Conservation (phyloP, 192 early-diverging fungal genomes). For the Thoreauomyces humboldtii region DNA sequence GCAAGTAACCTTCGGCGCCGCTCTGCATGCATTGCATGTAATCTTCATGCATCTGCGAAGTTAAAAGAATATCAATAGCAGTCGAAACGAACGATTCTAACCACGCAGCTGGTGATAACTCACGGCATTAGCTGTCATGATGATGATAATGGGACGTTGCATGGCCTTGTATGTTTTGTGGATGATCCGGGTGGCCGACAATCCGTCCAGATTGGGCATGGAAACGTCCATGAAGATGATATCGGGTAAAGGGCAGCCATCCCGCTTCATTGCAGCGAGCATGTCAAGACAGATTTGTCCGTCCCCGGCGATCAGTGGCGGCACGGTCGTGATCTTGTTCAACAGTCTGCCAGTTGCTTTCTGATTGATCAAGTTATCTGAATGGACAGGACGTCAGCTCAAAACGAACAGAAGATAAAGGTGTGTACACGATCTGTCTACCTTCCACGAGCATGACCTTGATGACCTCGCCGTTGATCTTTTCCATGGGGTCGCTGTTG, state of each 20-base stretch:
- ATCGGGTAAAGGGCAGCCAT: background rate
- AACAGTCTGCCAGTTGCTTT: slow-evolving; percentile 24
- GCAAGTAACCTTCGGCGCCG: slow-evolving; percentile 27
- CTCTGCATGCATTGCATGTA: slow-evolving; percentile 28
- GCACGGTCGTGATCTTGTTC: slow-evolving; percentile 1
- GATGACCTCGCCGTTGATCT: slow-evolving; percentile 1
- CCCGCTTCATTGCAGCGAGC: background rate
- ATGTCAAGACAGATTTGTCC: slow-evolving; percentile 30
- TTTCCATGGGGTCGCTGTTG: background rate
- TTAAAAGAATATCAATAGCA: background rate
- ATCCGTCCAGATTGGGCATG: slow-evolving; percentile 41
- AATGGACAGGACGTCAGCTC: no score
- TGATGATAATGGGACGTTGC: slow-evolving; percentile 13
- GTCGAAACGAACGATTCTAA: no score
- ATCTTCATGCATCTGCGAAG: slow-evolving; percentile 24
- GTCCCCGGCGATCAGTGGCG: slow-evolving; percentile 20
- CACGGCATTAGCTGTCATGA: slow-evolving; percentile 32
- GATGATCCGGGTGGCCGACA: slow-evolving; percentile 30
- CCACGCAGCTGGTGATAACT: no score
- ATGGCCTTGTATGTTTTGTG: slow-evolving; percentile 3
- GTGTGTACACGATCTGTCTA: no score
- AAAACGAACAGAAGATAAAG: no score
- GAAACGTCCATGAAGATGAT: slow-evolving; percentile 34
- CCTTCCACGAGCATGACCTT: slow-evolving; percentile 32
- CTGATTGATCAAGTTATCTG: slow-evolving; percentile 31